These are phyloP conservation scores for Salix brachista DNA, from an alignment of 345 rosid genomes.

Conservation along the genomic window DNA sequence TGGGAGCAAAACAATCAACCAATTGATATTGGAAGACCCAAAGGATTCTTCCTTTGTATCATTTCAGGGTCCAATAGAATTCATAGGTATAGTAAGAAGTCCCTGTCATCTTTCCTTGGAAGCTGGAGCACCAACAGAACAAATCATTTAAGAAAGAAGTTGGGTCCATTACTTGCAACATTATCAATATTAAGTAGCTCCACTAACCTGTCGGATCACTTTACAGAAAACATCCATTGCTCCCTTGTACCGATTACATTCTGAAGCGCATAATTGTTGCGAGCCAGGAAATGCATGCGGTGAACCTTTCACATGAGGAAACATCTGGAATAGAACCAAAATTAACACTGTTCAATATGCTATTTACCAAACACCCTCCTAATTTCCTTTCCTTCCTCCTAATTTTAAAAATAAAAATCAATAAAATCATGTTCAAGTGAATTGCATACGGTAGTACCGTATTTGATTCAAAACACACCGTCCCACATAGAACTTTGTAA, in stretches of 20 bases:
- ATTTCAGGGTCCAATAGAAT: no score
- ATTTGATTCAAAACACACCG: constrained; percentile 6
- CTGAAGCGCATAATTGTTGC: constrained; percentile 81
- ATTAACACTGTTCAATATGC: not conserved
- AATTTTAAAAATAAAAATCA: not conserved
- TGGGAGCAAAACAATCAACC: no score
- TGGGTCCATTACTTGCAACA: not conserved
- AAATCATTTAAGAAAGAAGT: not conserved
- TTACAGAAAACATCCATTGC: constrained; percentile 83
- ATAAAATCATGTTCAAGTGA: not conserved
- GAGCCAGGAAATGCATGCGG: constrained; percentile 75
- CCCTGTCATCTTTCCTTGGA: not conserved
- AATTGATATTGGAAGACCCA: no score
- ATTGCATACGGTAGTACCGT: not conserved
- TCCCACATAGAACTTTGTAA: constrained; percentile 19
- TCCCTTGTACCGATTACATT: constrained; percentile 89
- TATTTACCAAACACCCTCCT: not conserved
- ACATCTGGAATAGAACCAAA: constrained; percentile 41
- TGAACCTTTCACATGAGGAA: constrained; percentile 78
- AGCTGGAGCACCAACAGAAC: not conserved
- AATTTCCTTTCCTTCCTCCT: not conserved
- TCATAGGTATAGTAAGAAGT: no score
- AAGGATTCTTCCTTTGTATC: no score
- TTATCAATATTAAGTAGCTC: not conserved
- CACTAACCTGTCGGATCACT: constrained; percentile 76